Base-by-base conservation (phyloP, 495 filamentous ascomycete species). In the Hypoxylon fragiforme region DNA sequence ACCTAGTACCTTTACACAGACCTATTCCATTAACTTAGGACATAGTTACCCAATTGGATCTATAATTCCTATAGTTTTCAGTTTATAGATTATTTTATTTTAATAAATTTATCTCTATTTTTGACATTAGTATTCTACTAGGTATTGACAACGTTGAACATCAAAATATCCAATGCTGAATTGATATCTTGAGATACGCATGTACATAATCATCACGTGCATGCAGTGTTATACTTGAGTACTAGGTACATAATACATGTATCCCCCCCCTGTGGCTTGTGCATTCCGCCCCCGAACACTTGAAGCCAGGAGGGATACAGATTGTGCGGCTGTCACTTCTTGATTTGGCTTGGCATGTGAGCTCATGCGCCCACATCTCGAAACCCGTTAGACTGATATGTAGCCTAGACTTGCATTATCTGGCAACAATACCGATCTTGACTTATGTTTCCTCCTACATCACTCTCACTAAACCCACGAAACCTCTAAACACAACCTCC, bases 361-460 rank as follows among this genome's bases (percentile, higher is more conserved):
- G 49, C 44, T 53, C 55, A 49, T 57, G 52, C 46, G 34, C 48
- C 39, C 49, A 53, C 55, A 39, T 52, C 45, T 36, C 36, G 52
- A 43, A 16, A 44, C 34, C n/a, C 39, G 55, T 47, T 58, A 49
- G 43, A 45, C 51, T 42, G 37, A 34, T 24, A 28, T 18, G 24
- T 32, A 15, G 36, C 43, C 26, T 50, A n/a, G 36, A 46, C 57
- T 56, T 60, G 60, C 54, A 54, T 60, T 68, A 68, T 68, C 58
- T 68, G 65, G 62, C 65, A 65, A 63, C 52, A n/a, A 68, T 64
- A 56, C 48, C 51, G 51, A 57, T 44, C 57, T 60, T 22, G 47
- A 28, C 4, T 9, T 20, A 43, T 46, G 34, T 50, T 55, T 35
- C 43, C 50, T 38, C 40, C 12, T 31, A 14, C 30, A 30, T 37